Percentiles rank a stretch among this genome's conserved stretches.
Conservation (phyloP, 306 rosid species). For the Cajanus cajan region DNA sequence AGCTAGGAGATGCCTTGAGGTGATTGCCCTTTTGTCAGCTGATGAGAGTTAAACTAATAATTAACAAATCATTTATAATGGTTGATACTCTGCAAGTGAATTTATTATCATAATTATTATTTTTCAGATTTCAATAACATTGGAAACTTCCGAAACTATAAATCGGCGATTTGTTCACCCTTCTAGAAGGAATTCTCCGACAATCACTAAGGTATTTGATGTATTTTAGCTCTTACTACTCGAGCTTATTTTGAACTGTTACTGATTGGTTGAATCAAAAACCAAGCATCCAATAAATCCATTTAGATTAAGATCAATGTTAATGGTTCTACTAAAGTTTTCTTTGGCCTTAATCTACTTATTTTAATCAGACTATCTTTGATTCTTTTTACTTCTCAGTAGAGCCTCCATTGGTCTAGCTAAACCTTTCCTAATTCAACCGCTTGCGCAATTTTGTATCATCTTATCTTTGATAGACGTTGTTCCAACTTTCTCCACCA, state of each 20-base stretch:
- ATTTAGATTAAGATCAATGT: background rate
- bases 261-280: background rate
- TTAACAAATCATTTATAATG: background rate
- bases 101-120: conserved; percentile 1
- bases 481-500: background rate
- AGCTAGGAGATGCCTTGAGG: conserved; percentile 98
- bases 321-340: background rate
- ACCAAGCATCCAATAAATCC: background rate
- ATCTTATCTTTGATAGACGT: background rate
- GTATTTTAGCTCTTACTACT: conserved; percentile 21
- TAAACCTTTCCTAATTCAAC: background rate
- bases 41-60: conserved; percentile 19
- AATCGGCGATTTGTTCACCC: conserved; percentile 76
- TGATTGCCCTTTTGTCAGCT: conserved; percentile 37
- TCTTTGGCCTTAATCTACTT: background rate
- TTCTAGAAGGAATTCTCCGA: conserved; percentile 91
- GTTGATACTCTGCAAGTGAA: conserved; percentile 25
- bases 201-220: conserved; percentile 76
- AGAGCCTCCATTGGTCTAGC: background rate
- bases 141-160: conserved; percentile 95
- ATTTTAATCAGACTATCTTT: background rate
- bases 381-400: conserved; percentile 6
- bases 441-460: background rate
- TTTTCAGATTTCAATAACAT: conserved; percentile 70
- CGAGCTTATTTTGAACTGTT: conserved; percentile 1